Percentiles rank a stretch among this genome's conserved stretches.
Evolutionary conservation across 352 stramenopile genomes (phyloP).

Genomic region (Pythium dissotocum): DNA sequence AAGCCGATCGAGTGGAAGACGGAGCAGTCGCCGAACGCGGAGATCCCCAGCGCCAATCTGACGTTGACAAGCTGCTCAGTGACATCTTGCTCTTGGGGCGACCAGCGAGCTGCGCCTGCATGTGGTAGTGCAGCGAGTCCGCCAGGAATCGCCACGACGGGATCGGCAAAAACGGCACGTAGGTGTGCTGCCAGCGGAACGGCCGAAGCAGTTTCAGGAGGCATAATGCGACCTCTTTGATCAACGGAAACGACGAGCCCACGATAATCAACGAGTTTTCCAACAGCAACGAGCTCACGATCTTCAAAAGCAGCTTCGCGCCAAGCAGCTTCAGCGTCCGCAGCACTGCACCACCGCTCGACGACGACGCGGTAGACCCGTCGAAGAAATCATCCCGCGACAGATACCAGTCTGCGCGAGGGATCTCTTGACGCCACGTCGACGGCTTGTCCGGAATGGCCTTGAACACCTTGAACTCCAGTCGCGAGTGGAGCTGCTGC

Average conservation of each 20-base stretch:
- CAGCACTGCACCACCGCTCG: conserved; percentile 42
- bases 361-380: conserved; percentile 33
- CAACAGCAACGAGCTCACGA: conserved; percentile 65
- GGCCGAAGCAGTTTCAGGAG: conserved; percentile 71
- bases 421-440: conserved; percentile 66
- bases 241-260: conserved; percentile 65
- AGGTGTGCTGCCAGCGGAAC: conserved; percentile 83
- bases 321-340: conserved; percentile 65
- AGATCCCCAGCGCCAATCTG: conserved; percentile 69
- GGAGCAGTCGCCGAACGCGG: conserved; percentile 24
- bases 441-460: conserved; percentile 55
- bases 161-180: conserved; percentile 73
- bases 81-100: conserved; percentile 61
- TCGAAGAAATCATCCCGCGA: conserved; percentile 60
- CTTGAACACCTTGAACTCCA: conserved; percentile 55
- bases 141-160: conserved; percentile 72
- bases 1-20: conserved; percentile 21
- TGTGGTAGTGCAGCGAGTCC: conserved; percentile 59
- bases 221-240: conserved; percentile 74
- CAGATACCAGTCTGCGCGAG: conserved; percentile 74
- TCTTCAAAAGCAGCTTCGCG: conserved; percentile 69
- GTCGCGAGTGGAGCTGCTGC: conserved; percentile 19
- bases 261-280: conserved; percentile 80
- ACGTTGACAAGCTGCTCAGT: conserved; percentile 46
- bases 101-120: conserved; percentile 47